A percentile compares a stretch with the other conserved stretches of the same genome.
These are phyloP conservation scores for Eucalyptus polybractea DNA, from an alignment of 345 rosid species.

Conservation along the genomic window DNA sequence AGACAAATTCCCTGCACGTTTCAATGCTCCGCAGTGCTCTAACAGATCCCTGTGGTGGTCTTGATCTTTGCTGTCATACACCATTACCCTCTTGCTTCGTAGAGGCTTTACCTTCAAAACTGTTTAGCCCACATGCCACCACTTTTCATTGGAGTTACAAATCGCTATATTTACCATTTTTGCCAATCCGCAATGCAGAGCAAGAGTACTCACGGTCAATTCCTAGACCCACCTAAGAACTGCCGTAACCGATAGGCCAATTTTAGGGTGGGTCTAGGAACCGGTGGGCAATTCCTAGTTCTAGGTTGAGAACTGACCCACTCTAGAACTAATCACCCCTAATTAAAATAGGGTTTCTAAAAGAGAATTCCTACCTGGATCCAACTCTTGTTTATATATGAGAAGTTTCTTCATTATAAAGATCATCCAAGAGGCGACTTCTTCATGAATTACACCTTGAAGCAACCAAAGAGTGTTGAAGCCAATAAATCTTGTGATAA, in stretches of 20 bases:
- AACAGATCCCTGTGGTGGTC: not conserved
- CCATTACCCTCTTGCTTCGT: not conserved
- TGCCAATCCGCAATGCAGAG: not conserved
- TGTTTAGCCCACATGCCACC: not conserved
- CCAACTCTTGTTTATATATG: not conserved
- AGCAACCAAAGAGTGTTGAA: not conserved
- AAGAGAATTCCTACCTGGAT: not conserved
- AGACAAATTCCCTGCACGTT: not conserved
- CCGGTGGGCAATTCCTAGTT: accelerated
- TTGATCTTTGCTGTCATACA: not conserved
- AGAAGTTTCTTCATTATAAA: not conserved
- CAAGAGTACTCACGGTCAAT: not conserved
- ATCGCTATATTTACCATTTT: not conserved
- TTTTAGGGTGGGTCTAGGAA: too few relatives aligned
- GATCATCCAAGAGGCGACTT: not conserved
- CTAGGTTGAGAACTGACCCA: not conserved
- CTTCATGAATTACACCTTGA: not conserved
- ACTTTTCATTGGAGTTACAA: not conserved
- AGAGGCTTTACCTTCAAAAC: not conserved
- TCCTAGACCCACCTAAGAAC: not conserved
- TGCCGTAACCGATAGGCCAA: too few relatives aligned
- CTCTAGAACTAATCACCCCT: not conserved
- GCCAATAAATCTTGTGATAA: not conserved
- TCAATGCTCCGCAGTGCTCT: not conserved
- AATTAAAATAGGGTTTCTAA: not conserved